Conservation (phyloP, 129 eudicot species). For the Chrysanthemum makinoi region DNA sequence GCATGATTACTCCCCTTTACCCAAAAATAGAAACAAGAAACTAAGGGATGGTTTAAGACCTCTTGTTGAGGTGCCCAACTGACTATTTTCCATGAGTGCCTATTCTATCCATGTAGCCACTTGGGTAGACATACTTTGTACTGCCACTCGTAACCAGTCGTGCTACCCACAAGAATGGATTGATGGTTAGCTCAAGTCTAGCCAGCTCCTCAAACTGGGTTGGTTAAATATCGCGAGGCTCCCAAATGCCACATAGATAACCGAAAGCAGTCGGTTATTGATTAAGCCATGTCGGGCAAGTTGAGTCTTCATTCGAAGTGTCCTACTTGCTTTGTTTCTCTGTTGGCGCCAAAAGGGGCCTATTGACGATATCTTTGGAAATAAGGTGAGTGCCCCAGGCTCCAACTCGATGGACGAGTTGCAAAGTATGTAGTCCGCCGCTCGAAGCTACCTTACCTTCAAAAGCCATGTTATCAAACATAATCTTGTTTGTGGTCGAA, state of each 20-base stretch:
- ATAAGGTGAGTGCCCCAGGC: conserved; percentile 26
- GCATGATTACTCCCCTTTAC: too few species aligned
- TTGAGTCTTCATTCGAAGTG: conserved; percentile 48
- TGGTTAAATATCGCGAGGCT: conserved; percentile 41
- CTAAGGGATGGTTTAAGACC: conserved; percentile 49
- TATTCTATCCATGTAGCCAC: conserved; percentile 40
- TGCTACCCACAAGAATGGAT: conserved; percentile 62
- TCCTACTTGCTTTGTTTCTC: conserved; percentile 30
- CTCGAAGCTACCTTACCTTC: conserved; percentile 13
- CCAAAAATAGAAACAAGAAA: conserved; percentile 64
- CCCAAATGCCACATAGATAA: conserved; percentile 63
- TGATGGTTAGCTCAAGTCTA: conserved; percentile 45
- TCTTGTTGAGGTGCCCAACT: conserved; percentile 66
- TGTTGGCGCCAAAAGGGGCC: conserved; percentile 52
- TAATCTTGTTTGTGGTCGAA: background rate
- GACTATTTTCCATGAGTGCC: conserved; percentile 37
- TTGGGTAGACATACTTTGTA: conserved; percentile 19
- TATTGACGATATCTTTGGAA: conserved; percentile 42
- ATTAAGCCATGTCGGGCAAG: conserved; percentile 65
- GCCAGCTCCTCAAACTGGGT: conserved; percentile 54
- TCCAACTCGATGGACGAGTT: conserved; percentile 50
- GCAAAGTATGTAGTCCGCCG: conserved; percentile 41
- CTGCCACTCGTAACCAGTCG: conserved; percentile 26
- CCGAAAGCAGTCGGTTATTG: conserved; percentile 40
- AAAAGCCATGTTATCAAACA: conserved; percentile 13